phyloP scores from a whole-genome alignment of 1,284 basidiomycete species.

The Ceratobasidium theobromae region DNA sequence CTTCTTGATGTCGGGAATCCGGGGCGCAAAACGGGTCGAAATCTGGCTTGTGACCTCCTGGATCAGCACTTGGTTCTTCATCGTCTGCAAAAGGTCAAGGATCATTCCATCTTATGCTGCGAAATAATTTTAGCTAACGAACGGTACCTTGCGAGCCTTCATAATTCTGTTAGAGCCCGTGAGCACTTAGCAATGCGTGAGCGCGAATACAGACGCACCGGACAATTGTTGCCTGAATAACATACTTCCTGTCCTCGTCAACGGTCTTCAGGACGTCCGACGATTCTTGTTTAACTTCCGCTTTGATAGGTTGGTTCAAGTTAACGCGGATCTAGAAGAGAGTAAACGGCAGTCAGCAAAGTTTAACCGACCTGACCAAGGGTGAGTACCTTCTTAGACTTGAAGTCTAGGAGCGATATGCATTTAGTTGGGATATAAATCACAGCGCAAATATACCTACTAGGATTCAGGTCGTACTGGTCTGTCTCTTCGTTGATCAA shows the following conservation, averaged over 20 bases:
- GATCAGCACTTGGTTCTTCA: slow-evolving; percentile 94
- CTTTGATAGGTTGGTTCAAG: slow-evolving; percentile 91
- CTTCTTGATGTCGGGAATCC: slow-evolving; percentile 91
- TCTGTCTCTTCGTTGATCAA: slow-evolving; percentile 83
- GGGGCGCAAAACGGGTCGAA: slow-evolving; percentile 83
- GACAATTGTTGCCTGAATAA: slow-evolving; percentile 97
- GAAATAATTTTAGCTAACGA: too few species aligned
- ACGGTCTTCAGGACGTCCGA: slow-evolving; percentile 92
- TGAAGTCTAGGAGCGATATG: slow-evolving; percentile 65
- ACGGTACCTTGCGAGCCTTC: slow-evolving; percentile 79
- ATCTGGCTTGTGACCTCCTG: slow-evolving; percentile 94
- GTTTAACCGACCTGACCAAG: not conserved
- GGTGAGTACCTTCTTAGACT: slow-evolving; percentile 76
- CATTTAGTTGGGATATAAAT: not conserved
- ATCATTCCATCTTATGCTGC: not conserved
- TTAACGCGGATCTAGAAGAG: slow-evolving; percentile 74
- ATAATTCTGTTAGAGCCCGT: slow-evolving; percentile 66
- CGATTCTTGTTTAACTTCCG: slow-evolving; percentile 91
- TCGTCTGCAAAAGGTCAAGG: slow-evolving; percentile 59
- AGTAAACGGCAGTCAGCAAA: not conserved
- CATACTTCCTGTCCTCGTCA: slow-evolving; percentile 96
- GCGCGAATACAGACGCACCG: slow-evolving; percentile 54
- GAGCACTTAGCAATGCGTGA: not conserved
- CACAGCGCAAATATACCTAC: slow-evolving; percentile 49
- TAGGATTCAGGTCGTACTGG: slow-evolving; percentile 91